A percentile compares a stretch with the other conserved stretches of the same genome.
Evolutionary conservation across 2,329 filamentous ascomycete genomes (phyloP).

Genomic region (Trichophyton equinum): DNA sequence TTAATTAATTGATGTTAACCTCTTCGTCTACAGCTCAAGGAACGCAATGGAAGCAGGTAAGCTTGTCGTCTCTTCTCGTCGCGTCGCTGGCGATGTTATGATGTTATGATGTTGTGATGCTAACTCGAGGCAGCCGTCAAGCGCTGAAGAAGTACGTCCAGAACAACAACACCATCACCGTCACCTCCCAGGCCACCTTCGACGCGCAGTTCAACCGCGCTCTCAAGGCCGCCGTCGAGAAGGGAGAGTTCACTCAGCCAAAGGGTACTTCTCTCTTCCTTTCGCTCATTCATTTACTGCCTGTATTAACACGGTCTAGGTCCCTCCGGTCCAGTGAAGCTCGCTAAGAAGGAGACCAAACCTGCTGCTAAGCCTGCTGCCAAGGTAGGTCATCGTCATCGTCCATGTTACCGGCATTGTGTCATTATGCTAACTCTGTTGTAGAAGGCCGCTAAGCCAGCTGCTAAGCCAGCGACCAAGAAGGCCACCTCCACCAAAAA

Average conservation of each 20-base stretch:
- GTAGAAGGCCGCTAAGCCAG: conserved; percentile 19
- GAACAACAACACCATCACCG: conserved; percentile 48
- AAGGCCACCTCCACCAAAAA: conserved; percentile 15
- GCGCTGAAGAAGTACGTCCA: conserved; percentile 64
- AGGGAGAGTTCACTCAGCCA: conserved; percentile 74
- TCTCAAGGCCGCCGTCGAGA: conserved; percentile 68
- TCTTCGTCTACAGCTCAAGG: conserved; percentile 47
- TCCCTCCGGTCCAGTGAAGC: conserved; percentile 81
- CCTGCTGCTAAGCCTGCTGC: conserved; percentile 28
- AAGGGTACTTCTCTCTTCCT: conserved; percentile 54
- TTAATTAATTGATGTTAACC: conserved; percentile 31
- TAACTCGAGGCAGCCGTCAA: conserved; percentile 44
- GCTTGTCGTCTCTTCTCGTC: conserved; percentile 24
- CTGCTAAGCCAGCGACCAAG: conserved; percentile 22
- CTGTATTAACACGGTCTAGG: conserved; percentile 38
- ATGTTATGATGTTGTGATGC: conserved; percentile 8
- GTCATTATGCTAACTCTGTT: neutral
- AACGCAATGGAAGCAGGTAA: conserved; percentile 57
- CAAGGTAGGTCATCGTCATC: conserved; percentile 11
- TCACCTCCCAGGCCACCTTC: conserved; percentile 45
- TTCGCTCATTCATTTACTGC: neutral
- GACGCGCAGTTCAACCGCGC: conserved; percentile 76
- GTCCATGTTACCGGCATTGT: neutral
- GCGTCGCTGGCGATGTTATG: conserved; percentile 10
- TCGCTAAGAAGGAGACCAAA: conserved; percentile 60